A percentile compares a stretch with the other conserved stretches of the same genome.
phyloP scores from a whole-genome alignment of 208 protist genomes.

The Balamuthia mandrillaris region DNA sequence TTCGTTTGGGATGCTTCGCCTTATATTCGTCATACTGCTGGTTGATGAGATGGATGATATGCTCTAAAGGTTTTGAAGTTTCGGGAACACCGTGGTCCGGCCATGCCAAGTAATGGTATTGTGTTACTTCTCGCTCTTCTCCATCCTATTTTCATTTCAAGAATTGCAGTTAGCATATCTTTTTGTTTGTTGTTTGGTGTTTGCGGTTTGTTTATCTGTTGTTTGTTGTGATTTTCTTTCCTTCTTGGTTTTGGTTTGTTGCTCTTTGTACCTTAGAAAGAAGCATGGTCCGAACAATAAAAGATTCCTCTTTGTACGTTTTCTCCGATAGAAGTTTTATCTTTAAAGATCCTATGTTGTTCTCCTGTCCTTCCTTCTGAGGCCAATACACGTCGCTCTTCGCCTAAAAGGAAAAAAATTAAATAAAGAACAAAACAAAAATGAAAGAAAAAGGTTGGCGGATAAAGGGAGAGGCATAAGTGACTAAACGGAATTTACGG shows the following conservation, averaged over 20 bases:
- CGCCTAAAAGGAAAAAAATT: background rate
- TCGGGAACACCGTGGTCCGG: slow-evolving; percentile 19
- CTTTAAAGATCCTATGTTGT: background rate
- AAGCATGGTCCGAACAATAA: background rate
- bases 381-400: slow-evolving; percentile 27
- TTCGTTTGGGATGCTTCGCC: background rate
- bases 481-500: background rate
- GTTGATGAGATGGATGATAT: slow-evolving; percentile 30
- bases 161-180: background rate
- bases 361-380: background rate
- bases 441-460: background rate
- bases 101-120: slow-evolving; percentile 24
- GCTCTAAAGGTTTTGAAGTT: background rate
- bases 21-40: background rate
- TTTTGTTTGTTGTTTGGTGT: no score
- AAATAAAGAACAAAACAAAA: background rate
- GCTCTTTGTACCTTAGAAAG: background rate
- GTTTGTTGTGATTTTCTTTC: background rate
- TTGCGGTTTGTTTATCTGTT: no score
- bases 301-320: background rate
- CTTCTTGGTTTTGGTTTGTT: background rate
- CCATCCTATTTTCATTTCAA: background rate
- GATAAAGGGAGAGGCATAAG: background rate
- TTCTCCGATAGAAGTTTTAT: background rate
- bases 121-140: background rate